Evolutionary conservation across 2,329 filamentous ascomycete species (phyloP), one percentile per base, ranked within the genome.

Genomic region (Colletotrichum endophyticum): DNA sequence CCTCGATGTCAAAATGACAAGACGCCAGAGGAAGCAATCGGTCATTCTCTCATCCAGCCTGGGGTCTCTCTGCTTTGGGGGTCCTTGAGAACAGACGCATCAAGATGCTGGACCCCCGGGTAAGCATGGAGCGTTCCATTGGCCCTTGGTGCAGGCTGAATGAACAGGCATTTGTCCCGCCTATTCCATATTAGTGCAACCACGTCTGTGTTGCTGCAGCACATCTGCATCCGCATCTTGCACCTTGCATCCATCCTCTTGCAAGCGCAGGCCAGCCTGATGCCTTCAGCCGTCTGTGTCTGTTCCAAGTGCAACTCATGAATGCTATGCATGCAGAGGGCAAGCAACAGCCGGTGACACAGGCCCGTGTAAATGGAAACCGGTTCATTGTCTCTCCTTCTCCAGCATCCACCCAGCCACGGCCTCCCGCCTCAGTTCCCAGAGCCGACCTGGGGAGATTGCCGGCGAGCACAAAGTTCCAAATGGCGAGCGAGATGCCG

Each of bases 131-230:
- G 63, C 25, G 63, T 16, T 39, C 36, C 63, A 53, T 66, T 34
- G 66, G 39, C 27, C 32, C 39, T 68, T 68, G 44, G 32, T 32
- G 28, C 22, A 34, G 44, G 19, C 39, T 16, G 28, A 67, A n/a
- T 13, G 62, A 36, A 13, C 70, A 73, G 32, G 32, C 56, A 44
- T 36, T 44, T 27, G 19, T 44, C 59, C 19, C 68, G 27, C 25
- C 62, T 53, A 67, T 72, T 36, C 62, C 69, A 44, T 34, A 25
- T 67, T 72, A 44, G 73, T 63, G 69, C 63, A 64, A 49, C 13
- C n/a, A 49, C 30, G 62, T 77, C 66, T 74, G 67, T 73, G 64
- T 75, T 53, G 61, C 25, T 67, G 70, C 70, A 36, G 66, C 70
- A 36, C 61, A 66, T 39, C 59, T 63, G 39, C 62, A 71, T 44